Conservation (phyloP, 352 stramenopile species). For the Phytophthora ramorum region DNA sequence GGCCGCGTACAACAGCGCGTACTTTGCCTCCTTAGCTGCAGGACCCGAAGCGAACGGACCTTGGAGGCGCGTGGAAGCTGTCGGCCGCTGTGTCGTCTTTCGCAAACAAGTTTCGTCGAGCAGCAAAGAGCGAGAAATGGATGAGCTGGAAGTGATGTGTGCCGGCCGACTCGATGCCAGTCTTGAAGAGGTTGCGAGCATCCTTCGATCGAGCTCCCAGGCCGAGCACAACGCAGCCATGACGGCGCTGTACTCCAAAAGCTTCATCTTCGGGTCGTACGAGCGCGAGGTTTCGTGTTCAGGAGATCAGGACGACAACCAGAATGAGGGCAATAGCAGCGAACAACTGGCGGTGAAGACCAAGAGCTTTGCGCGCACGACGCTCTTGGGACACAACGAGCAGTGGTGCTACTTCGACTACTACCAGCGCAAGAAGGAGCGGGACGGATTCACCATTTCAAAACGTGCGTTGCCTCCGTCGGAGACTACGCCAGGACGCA, state of each 20-base stretch:
- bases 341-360: conserved; percentile 42
- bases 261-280: conserved; percentile 40
- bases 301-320: background rate
- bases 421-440: conserved; percentile 25
- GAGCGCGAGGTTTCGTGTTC: conserved; percentile 23
- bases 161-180: conserved; percentile 31
- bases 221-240: conserved; percentile 37
- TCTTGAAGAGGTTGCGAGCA: conserved; percentile 33
- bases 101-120: background rate
- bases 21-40: conserved; percentile 18
- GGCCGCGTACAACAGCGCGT: conserved; percentile 9
- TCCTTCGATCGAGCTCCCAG: conserved; percentile 25
- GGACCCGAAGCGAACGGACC: conserved; percentile 28
- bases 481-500: conserved; percentile 14
- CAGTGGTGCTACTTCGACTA: conserved; percentile 48
- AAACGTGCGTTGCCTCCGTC: conserved; percentile 23
- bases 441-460: conserved; percentile 33
- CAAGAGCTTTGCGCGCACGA: conserved; percentile 29
- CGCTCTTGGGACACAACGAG: conserved; percentile 30
- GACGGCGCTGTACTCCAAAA: conserved; percentile 36
- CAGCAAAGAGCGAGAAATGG: background rate
- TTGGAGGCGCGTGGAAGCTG: conserved; percentile 28
- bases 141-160: conserved; percentile 32
- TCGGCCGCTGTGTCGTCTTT: conserved; percentile 27
- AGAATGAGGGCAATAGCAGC: background rate